Base-by-base conservation (phyloP, 306 rosid genomes). In the Mimosa pudica region DNA sequence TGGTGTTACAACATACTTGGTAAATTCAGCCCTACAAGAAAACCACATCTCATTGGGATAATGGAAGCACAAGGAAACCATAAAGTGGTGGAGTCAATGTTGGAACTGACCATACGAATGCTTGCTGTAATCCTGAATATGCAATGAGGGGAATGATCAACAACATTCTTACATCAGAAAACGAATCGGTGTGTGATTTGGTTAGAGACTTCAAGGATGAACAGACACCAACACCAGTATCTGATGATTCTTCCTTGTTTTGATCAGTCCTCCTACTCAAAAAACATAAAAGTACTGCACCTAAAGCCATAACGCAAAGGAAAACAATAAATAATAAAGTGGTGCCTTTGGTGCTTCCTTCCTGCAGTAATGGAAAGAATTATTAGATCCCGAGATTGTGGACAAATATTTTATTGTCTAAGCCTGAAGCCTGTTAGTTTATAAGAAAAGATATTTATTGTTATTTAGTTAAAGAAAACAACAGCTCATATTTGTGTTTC, bases 111-210 rank as follows among this genome's bases (percentile, higher is more conserved):
- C 98, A 95, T 16, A 89, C 98, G 84, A 95, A 95, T 79, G 98
- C 97, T 75, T 91, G 97, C 70, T 92, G 97, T 78, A 95, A 87
- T 73, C 98, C 98, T 68, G 98, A 95, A 84, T 92, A 95, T 46
- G 96, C 94, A 41, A 93, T 88, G 47, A 95, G 97, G 60, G 98
- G 99, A 76, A 95, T 86, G 90, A 79, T 55, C 88, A 92, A 87
- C 74, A 95, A 74, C 98, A 95, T 93, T 87, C 91, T 83, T 61
- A 58, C 78, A 75, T 90, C 90, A 68, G 82, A 70, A 78, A 95
- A 52, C 8, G 92, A 91, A 86, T 82, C 66, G 71, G 86, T 61
- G 10, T 90, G 81, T 73, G 93, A 83, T 76, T 84, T 91, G 62
- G 46, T 84, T 54, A 92, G 82, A 78, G 98, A 84, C 77, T 76